phyloP scores from a whole-genome alignment of 164 flowering plant genomes.

The Protea cynaroides region DNA sequence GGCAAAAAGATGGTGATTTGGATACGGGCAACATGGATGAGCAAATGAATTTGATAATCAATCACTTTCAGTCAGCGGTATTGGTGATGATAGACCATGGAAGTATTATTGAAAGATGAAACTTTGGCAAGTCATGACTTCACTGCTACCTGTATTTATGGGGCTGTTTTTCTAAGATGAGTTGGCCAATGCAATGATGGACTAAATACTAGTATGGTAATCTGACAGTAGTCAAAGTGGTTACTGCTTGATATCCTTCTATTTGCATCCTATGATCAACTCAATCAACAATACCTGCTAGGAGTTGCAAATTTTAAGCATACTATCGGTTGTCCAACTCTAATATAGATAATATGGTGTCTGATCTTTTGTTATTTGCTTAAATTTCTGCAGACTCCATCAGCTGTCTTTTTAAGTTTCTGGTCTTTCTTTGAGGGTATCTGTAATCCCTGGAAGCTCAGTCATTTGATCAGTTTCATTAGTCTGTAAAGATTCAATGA shows the following conservation, averaged over 20 bases:
- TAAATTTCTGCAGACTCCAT: no score
- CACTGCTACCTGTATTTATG: neutral
- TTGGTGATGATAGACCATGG: slow-evolving; percentile 38
- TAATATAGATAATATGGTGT: no score
- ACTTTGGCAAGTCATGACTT: neutral
- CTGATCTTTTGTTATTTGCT: no score
- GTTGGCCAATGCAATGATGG: no score
- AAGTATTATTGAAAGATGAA: slow-evolving; percentile 43
- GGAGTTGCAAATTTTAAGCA: neutral
- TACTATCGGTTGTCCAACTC: no score
- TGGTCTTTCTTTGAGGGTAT: no score
- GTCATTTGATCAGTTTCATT: no score
- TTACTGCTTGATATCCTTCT: neutral
- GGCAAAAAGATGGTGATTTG: slow-evolving; percentile 21
- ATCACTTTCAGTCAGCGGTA: slow-evolving; percentile 21
- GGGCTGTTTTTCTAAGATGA: no score
- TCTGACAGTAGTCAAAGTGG: neutral
- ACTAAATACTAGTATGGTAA: neutral
- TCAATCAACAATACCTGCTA: slow-evolving; percentile 4
- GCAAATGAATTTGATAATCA: slow-evolving; percentile 12
- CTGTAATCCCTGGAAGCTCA: no score
- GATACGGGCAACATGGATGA: slow-evolving; percentile 27
- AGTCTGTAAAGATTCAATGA: no score
- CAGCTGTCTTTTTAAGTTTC: no score
- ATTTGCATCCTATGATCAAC: neutral